Base-by-base conservation (phyloP, 495 filamentous ascomycete genomes). In the Daldinia concentrica region DNA sequence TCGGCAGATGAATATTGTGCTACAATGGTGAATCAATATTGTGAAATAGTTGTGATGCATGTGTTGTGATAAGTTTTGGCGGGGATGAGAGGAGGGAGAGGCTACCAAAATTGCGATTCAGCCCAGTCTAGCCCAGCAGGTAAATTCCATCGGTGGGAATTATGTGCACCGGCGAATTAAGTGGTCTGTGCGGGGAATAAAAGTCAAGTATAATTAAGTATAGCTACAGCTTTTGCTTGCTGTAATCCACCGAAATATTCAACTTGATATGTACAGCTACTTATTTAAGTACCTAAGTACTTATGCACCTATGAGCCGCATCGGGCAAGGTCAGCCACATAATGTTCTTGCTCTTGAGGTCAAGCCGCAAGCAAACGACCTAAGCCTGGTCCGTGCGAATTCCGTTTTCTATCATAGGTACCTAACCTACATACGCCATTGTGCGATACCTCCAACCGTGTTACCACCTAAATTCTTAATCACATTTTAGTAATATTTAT, bases 51-150 rank as follows among this genome's bases (percentile, higher is more conserved):
- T 52, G 43, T 58, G 64, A 69, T 66, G 65, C 17, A 62, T 36
- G 15, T 57, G 50, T 66, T 60, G 57, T 71, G 68, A 66, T 71
- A 72, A 68, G 64, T 73, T 64, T 68, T 63, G 50, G 64, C 59
- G 64, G 64, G 64, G 69, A 61, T 56, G 27, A 37, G 66, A 56
- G 51, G 50, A n/a, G 48, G 50, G 51, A 34, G 58, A 73, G 71
- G 71, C 71, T 73, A 65, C 62, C 62, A 69, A 73, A 62, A 56
- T 61, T 50, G 15, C 24, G 41, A 66, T 73, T 69, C 71, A 73
- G 71, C 71, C 71, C 71, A 69, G 65, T 69, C 65, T 62, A 73
- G 70, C 69, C 64, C 63, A 62, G 61, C 48, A 34, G 37, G 37
- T 58, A 36, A 64, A 64, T 64, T 64, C 62, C 61, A 57, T 64